phyloP scores from a whole-genome alignment of 306 rosid species.

The Quillaja saponaria region DNA sequence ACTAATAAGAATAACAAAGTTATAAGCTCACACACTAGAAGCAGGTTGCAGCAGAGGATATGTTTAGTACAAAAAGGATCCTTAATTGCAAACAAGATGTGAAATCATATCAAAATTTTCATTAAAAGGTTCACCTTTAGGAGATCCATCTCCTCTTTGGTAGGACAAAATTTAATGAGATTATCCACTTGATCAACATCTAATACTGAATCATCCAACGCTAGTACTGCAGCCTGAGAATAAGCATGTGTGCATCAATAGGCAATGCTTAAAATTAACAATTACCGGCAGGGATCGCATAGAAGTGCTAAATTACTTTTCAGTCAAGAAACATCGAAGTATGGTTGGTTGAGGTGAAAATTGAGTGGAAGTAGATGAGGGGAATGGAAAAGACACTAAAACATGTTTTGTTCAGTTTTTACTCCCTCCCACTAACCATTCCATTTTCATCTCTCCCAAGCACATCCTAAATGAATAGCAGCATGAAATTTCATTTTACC shows the following conservation, averaged over 20 bases:
- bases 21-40: conserved; percentile 14
- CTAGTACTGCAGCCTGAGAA: conserved; percentile 85
- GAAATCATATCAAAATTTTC: conserved; percentile 18
- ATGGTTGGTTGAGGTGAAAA: background rate
- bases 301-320: conserved; percentile 15
- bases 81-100: conserved; percentile 24
- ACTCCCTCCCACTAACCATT: no score
- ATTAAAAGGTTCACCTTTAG: conserved; percentile 65
- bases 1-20: conserved; percentile 23
- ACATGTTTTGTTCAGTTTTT: no score
- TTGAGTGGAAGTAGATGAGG: no score
- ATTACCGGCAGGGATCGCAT: conserved; percentile 17
- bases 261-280: conserved; percentile 17
- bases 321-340: conserved; percentile 24
- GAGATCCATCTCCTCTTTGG: conserved; percentile 98
- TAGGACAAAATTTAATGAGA: conserved; percentile 92
- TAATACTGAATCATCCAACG: conserved; percentile 88
- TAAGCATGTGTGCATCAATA: conserved; percentile 29
- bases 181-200: conserved; percentile 97
- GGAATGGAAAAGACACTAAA: no score
- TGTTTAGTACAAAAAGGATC: conserved; percentile 20
- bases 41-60: conserved; percentile 12
- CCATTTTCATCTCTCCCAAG: no score
- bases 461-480: no score
- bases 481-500: no score